Evolutionary conservation across 352 stramenopile species (phyloP).

Genomic region (Pythium brassicae): DNA sequence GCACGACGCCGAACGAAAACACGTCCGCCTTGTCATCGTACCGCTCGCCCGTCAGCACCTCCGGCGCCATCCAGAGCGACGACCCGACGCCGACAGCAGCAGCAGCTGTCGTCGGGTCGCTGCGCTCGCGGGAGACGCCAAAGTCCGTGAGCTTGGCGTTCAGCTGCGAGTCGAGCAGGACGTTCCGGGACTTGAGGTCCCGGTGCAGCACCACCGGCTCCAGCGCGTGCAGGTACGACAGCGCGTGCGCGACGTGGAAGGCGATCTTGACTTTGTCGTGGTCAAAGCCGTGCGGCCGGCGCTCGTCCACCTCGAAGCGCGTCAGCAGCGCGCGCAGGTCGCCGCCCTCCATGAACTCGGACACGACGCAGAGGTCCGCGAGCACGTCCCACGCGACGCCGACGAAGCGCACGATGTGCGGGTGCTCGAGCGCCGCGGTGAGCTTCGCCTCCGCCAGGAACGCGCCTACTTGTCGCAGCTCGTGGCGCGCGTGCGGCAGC

Average conservation of each 20-base stretch:
- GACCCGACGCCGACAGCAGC: constrained; percentile 38
- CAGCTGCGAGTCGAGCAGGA: constrained; percentile 12
- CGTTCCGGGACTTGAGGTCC: not conserved
- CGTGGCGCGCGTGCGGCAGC: constrained; percentile 23
- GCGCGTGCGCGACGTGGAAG: constrained; percentile 19
- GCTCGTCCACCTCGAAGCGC: constrained; percentile 21
- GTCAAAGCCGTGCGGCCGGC: constrained; percentile 33
- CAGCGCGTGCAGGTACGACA: not conserved
- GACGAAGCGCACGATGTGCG: constrained; percentile 33
- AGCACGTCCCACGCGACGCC: constrained; percentile 39
- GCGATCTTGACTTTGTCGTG: constrained; percentile 50
- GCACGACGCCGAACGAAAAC: constrained; percentile 42
- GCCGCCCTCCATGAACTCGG: constrained; percentile 41
- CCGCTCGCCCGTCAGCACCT: constrained; percentile 21
- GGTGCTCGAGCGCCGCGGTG: constrained; percentile 32
- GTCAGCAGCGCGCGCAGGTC: constrained; percentile 28
- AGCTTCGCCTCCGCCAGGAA: constrained; percentile 49
- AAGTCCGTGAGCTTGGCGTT: not conserved
- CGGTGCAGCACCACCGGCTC: not conserved
- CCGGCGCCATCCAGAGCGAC: constrained; percentile 49
- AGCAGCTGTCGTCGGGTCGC: constrained; percentile 27
- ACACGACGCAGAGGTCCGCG: constrained; percentile 30
- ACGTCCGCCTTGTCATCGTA: constrained; percentile 49
- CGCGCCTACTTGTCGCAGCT: constrained; percentile 24
- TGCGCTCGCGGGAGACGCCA: constrained; percentile 8